phyloP scores from a whole-genome alignment of 805 yeast genomes.

The Sugiyamaella boreocaroliniensis region DNA sequence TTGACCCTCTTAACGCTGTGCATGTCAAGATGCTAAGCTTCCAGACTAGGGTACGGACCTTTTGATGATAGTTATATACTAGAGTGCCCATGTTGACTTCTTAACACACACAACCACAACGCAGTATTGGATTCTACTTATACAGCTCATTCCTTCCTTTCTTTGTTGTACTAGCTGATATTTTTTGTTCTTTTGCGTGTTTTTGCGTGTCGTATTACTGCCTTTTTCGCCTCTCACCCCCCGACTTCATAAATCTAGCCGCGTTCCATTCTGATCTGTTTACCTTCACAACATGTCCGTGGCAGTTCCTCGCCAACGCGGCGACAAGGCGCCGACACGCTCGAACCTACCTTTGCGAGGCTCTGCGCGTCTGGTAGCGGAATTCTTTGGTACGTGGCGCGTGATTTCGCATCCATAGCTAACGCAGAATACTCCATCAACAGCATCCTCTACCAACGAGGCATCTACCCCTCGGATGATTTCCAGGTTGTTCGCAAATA shows the following conservation, averaged over 20 bases:
- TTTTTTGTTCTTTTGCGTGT: not conserved
- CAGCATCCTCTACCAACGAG: slow-evolving; percentile 79
- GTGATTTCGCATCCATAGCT: not conserved
- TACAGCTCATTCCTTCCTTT: not conserved
- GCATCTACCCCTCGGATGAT: slow-evolving; percentile 83
- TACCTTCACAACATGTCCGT: slow-evolving; percentile 8
- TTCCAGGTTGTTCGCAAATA: slow-evolving; percentile 72
- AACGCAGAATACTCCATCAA: slow-evolving; percentile 63
- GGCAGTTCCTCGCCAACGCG: slow-evolving; percentile 11
- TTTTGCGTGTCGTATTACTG: not conserved
- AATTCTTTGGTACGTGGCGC: slow-evolving; percentile 55
- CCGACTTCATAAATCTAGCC: not conserved
- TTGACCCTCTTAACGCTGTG: slow-evolving; percentile 66
- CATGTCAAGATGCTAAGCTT: slow-evolving; percentile 28
- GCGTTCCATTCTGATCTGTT: not conserved
- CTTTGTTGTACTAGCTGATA: too few species aligned
- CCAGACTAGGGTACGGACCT: not conserved
- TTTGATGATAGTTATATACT: too few species aligned
- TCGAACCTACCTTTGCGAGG: slow-evolving; percentile 63
- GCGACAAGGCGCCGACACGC: slow-evolving; percentile 30
- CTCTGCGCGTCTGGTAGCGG: slow-evolving; percentile 70
- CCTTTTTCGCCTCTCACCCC: not conserved
- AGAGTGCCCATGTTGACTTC: too few species aligned
- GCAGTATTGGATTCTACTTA: not conserved
- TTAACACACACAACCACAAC: too few species aligned